Percentiles rank a stretch among this genome's conserved stretches.
Conservation (phyloP, 129 eudicot genomes). For the Arctium minus region DNA sequence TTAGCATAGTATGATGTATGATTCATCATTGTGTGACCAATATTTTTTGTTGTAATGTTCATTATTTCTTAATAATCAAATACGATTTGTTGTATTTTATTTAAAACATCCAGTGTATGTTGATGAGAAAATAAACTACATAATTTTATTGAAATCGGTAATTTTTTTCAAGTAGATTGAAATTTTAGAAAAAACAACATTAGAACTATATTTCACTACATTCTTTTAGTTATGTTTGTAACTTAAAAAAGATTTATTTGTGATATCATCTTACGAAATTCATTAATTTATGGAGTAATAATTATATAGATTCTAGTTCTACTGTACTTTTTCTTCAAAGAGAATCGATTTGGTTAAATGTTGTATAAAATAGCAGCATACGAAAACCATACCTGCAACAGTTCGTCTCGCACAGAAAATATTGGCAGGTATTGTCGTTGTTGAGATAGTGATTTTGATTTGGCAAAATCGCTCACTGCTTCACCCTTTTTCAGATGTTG, state of each 20-base stretch:
- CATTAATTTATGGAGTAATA: background rate
- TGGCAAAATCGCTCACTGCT: constrained; percentile 70
- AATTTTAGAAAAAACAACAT: background rate
- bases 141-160: background rate
- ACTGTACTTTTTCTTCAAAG: background rate
- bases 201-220: background rate
- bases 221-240: background rate
- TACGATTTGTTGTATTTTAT: background rate
- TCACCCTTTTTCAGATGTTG: constrained; percentile 58
- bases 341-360: background rate
- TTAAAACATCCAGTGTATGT: background rate
- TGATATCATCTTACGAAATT: background rate
- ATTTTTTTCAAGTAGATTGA: background rate
- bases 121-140: background rate
- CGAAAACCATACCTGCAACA: constrained; percentile 47
- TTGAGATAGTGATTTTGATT: constrained; percentile 56
- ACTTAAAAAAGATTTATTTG: background rate
- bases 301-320: background rate
- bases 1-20: background rate
- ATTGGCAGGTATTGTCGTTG: constrained; percentile 72
- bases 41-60: background rate
- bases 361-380: background rate
- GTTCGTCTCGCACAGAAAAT: constrained; percentile 62
- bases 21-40: background rate
- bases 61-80: background rate